These are phyloP conservation scores for Pisolithus tinctorius DNA, from an alignment of 768 basidiomycete species.

Conservation along the genomic window DNA sequence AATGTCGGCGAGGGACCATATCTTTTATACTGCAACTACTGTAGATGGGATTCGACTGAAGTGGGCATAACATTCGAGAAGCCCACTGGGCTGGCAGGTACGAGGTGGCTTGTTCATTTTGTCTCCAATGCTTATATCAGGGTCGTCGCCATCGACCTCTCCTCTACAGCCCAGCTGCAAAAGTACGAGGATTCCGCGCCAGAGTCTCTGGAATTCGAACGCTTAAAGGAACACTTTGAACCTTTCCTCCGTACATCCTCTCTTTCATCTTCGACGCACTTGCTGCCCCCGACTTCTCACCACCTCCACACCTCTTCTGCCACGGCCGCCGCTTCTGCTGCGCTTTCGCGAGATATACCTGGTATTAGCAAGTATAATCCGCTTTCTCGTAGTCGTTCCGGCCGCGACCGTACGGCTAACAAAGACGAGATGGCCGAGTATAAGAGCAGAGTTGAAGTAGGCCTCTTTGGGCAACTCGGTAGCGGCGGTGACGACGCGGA, in stretches of 20 bases:
- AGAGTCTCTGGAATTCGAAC: slow-evolving; percentile 85
- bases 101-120: slow-evolving; percentile 13
- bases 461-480: slow-evolving; percentile 44
- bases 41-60: slow-evolving; percentile 91
- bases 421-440: slow-evolving; percentile 78
- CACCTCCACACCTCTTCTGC: slow-evolving; percentile 73
- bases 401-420: slow-evolving; percentile 58
- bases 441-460: slow-evolving; percentile 61
- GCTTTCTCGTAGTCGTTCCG: slow-evolving; percentile 37
- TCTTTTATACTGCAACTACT: slow-evolving; percentile 86
- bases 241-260: slow-evolving; percentile 84
- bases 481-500: slow-evolving; percentile 62
- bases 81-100: slow-evolving; percentile 90
- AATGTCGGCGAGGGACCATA: slow-evolving; percentile 82
- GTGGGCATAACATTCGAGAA: slow-evolving; percentile 94
- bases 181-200: slow-evolving; percentile 82
- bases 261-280: slow-evolving; percentile 58
- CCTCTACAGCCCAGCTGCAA: slow-evolving; percentile 75
- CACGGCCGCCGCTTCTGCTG: slow-evolving; percentile 84
- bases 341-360: slow-evolving; percentile 82
- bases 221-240: slow-evolving; percentile 95
- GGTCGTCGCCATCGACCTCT: slow-evolving; percentile 1
- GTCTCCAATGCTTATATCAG: neutral
- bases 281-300: slow-evolving; percentile 50
- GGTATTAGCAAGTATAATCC: slow-evolving; percentile 77